These are phyloP conservation scores for Thalassiosira profunda DNA, from an alignment of 108 stramenopile genomes.

Conservation along the genomic window DNA sequence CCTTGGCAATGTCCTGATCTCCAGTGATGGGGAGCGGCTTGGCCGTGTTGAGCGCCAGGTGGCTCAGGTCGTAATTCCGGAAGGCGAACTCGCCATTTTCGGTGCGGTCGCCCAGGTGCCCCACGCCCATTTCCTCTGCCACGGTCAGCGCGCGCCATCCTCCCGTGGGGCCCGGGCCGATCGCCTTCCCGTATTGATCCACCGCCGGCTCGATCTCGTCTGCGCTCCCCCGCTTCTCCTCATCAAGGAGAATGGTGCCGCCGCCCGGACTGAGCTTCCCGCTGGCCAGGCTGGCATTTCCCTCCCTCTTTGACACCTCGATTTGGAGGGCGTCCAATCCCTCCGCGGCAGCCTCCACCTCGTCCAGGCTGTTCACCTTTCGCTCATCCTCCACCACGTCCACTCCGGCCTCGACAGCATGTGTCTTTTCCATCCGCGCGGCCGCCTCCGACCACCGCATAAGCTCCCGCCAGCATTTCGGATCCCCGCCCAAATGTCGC, in stretches of 20 bases:
- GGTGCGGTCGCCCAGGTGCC: not conserved
- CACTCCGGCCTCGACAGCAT: not conserved
- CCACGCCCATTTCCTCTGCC: not conserved
- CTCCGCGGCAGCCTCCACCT: not conserved
- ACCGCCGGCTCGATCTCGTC: too few relatives aligned
- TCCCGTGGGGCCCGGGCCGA: too few relatives aligned
- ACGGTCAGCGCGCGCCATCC: not conserved
- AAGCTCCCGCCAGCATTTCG: constrained; percentile 20
- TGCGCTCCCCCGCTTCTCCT: too few relatives aligned
- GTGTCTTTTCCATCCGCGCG: not conserved
- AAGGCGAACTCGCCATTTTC: not conserved
- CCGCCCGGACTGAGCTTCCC: too few relatives aligned
- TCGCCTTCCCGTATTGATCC: too few relatives aligned
- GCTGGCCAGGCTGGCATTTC: too few relatives aligned
- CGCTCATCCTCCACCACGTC: not conserved
- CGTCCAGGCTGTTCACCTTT: constrained; percentile 7
- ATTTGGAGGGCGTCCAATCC: too few relatives aligned
- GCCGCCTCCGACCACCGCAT: not conserved
- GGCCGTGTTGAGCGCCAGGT: too few relatives aligned
- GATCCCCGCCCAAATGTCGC: constrained; percentile 39
- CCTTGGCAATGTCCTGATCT: too few relatives aligned
- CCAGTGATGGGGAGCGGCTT: too few relatives aligned
- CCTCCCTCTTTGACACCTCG: too few relatives aligned
- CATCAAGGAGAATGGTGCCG: too few relatives aligned
- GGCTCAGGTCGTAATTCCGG: not conserved